Base-by-base conservation (phyloP, 164 flowering plant genomes). In the Annona cherimola region DNA sequence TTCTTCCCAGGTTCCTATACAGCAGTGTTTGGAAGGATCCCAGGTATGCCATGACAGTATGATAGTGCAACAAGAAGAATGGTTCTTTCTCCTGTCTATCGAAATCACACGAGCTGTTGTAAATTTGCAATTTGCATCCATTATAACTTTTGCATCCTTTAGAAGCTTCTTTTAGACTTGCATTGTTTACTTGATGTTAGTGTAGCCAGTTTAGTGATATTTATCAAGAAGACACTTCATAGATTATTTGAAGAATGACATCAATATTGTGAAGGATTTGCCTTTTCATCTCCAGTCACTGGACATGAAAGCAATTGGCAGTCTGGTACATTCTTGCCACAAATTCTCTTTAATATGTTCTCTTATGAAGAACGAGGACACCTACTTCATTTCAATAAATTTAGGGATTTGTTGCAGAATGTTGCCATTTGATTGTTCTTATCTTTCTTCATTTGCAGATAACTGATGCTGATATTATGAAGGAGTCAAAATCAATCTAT, bases 11-110 rank as follows among this genome's bases (percentile, higher is more conserved):
- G 76, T 96, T 96, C 82, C 90, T 96, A 54, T 89, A 88, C 82
- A 96, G 99, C 90, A 96, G 87, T 80, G 97, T 93, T 5, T 96
- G 99, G 99, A 91, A 89, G 74, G 99, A 95, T 82, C 90, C 96
- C n/a, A 95, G 98, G 99, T 95, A 42, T 68, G 82, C 42, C 5
- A 67, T 64, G 60, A 39, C 20, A 4, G 59, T 68, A 19, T 74
- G 46, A 50, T 63, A 46, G 42, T 55, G 18, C 20, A 60, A 60
- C 54, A 54, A 69, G 16, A 2, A 57, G 42, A 62, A 63, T 14
- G 26, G 68, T n/a, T 43, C 26, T 9, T 63, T 66, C 60, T 67
- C 45, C 1, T 20, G 65, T 69, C 65, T 45, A 44, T 66, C 44
- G 45, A 8, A 42, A 8, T 55, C 1, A 0, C 8, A 42, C 5